These are phyloP conservation scores for Moelleriella libera DNA, from an alignment of 2,329 filamentous ascomycete genomes.

Conservation along the genomic window DNA sequence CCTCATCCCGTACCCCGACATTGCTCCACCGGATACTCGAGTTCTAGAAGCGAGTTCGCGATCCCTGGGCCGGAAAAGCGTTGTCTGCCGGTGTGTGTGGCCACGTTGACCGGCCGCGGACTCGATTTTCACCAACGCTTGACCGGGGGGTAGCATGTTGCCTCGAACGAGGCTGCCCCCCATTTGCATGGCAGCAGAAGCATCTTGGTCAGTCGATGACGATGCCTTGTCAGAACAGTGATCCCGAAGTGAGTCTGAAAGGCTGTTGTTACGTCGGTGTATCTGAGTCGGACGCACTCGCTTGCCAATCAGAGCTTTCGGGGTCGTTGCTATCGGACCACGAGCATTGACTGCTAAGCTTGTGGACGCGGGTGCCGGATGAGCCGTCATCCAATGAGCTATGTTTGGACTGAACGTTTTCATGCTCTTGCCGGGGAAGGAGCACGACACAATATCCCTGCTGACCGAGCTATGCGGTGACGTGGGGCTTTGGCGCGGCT, in stretches of 20 bases:
- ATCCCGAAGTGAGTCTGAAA: constrained; percentile 72
- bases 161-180: constrained; percentile 80
- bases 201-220: constrained; percentile 36
- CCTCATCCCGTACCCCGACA: constrained; percentile 65
- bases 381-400: constrained; percentile 33
- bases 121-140: constrained; percentile 62
- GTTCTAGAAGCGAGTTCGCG: constrained; percentile 26
- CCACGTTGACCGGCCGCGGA: constrained; percentile 30
- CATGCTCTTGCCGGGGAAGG: constrained; percentile 40
- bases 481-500: constrained; percentile 9
- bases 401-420: constrained; percentile 23
- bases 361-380: constrained; percentile 34
- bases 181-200: constrained; percentile 50
- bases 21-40: constrained; percentile 37
- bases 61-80: constrained; percentile 29
- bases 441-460: constrained; percentile 48
- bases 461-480: constrained; percentile 46
- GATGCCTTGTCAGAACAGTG: constrained; percentile 37
- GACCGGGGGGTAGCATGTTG: constrained; percentile 66
- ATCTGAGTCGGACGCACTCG: constrained; percentile 39
- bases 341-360: not conserved
- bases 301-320: constrained; percentile 43
- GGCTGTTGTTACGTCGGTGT: constrained; percentile 78
- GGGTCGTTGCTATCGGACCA: constrained; percentile 42
- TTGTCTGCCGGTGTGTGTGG: constrained; percentile 36